phyloP scores from a whole-genome alignment of 1,139 yeast species.

The Taphrina wiesneri region DNA sequence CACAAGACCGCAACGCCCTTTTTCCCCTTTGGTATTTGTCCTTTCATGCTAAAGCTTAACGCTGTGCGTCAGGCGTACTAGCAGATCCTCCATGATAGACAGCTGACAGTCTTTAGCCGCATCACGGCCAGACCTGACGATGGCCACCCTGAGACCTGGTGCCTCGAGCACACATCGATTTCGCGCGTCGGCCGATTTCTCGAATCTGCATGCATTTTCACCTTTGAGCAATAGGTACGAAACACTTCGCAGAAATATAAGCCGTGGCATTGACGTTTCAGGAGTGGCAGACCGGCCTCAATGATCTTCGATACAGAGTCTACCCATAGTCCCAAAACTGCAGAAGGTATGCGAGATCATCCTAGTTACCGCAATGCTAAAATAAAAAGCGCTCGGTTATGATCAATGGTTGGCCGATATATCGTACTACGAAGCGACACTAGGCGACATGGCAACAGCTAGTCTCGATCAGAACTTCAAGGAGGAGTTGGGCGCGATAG shows the following conservation, averaged over 20 bases:
- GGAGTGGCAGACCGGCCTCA: slow-evolving; percentile 28
- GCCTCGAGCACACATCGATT: slow-evolving; percentile 21
- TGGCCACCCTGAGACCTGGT: slow-evolving; percentile 22
- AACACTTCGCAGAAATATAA: background rate
- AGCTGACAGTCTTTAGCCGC: background rate
- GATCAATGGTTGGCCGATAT: slow-evolving; percentile 47
- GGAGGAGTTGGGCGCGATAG: slow-evolving; percentile 45
- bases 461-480: slow-evolving; percentile 43
- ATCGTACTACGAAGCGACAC: slow-evolving; percentile 44
- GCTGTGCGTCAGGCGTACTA: background rate
- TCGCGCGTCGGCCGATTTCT: slow-evolving; percentile 28
- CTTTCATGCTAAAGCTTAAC: background rate
- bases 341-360: background rate
- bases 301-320: slow-evolving; percentile 24
- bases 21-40: background rate
- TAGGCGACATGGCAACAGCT: slow-evolving; percentile 47
- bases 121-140: no score
- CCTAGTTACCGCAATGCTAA: background rate
- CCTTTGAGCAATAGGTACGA: slow-evolving; percentile 26
- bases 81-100: background rate
- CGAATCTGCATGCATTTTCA: slow-evolving; percentile 22
- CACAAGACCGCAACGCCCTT: background rate
- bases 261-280: background rate
- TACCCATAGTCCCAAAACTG: background rate
- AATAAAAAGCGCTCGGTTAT: slow-evolving; percentile 39